Evolutionary conservation across 148 eudicot species (phyloP), one percentile per base, ranked within the genome.

Genomic region (Chenopodium formosanum): DNA sequence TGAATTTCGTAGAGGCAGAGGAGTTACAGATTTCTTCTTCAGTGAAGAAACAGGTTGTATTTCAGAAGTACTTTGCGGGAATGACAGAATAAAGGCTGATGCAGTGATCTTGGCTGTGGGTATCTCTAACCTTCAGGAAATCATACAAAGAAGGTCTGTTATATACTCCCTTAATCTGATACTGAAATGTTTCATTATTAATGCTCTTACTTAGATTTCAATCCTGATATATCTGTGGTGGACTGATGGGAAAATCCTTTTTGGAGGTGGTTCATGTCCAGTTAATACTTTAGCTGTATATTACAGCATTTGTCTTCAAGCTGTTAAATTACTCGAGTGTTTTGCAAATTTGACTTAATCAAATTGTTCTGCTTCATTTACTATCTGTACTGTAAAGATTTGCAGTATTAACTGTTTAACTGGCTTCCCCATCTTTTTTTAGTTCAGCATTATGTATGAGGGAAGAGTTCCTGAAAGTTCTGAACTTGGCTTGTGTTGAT

Each of bases 31-130:
- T 86, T 83, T 93, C 79, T 82, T 79, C 73, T 83, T 86, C 73
- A 84, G 74, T 52, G 91, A 89, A 76, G 91, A 90, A 86, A 91
- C 87, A 60, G 89, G 90, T 66, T 76, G 93, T 84, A 83, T 93
- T 70, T 85, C 92, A 27, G 92, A 87, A 91, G 90, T 91, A 27
- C 78, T 86, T n/a, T 91, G 90, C 78, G 97, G 89, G 62, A 93
- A 93, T 85, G 94, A 90, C 84, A 91, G 87, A 81, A 86, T 93
- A n/a, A 90, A 90, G 87, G 91, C 92, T 47, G 94, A 93, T 87
- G 97, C 93, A 25, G 85, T 93, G 16, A 88, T 93, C 79, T 80
- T 93, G 62, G 94, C 94, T 79, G 89, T 90, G 37, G 90, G 90
- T 58, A 84, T 90, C 81, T 90, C 97, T 64, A 80, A 86, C 48